Evolutionary conservation across 306 rosid genomes (phyloP), one percentile per base, ranked within the genome.

Genomic region (Quercus variabilis): DNA sequence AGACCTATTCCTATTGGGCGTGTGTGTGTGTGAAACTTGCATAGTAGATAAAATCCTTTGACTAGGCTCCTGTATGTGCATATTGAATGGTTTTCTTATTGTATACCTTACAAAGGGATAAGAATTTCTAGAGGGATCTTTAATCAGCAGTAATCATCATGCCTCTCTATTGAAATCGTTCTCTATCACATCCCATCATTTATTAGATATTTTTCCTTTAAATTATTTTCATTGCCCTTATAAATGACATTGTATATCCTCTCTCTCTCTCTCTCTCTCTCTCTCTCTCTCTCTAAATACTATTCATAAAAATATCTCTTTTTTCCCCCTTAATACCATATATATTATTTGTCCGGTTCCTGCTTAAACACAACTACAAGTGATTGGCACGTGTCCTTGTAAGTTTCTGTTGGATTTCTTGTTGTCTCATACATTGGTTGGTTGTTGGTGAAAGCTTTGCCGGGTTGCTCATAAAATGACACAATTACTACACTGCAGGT

Each of bases 401-500:
- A 3, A 7, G 63, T 46, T 7, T 54, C 69, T 17, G 26, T 73
- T n/a, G 38, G 19, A n/a, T 5, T 71, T 59, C 4, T 11, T 78
- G 13, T 51, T 46, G 38, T 46, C 74, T 51, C 28, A 41, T 71
- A 60, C 43, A 3, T 59, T 77, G 52, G 21, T 6, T 69, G 20
- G 20, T 76, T 80, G 69, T 79, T 31, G 54, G 13, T 78, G 67
- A 52, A 80, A 85, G 52, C 68, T 26, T 55, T 82, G 80, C 74
- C 79, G 43, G 71, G 79, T 20, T 81, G 54, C 72, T 14, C 62
- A 59, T 81, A 54, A 35, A 70, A 10, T 76, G 57, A 65, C 19
- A 81, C 35, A 21, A 64, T 83, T 73, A 41, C 38, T 21, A 26
- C 77, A 31, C 78, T 75, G 72, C 93, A 96, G 99, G 99, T 81